Conservation (phyloP, 345 rosid species). For the Adansonia digitata region DNA sequence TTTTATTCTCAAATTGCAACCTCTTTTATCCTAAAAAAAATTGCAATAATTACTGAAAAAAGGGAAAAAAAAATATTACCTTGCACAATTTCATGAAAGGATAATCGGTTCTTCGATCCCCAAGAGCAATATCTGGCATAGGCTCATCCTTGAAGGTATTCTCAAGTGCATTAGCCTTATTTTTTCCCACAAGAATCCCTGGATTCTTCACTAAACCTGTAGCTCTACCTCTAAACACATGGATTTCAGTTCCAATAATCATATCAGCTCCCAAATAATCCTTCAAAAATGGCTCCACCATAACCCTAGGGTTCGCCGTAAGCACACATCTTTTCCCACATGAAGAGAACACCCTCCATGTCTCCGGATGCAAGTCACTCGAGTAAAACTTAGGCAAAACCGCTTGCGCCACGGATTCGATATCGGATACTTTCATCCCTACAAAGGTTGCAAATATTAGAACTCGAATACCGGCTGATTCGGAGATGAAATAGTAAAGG, state of each 20-base stretch:
- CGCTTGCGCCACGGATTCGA: constrained; percentile 64
- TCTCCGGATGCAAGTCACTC: constrained; percentile 53
- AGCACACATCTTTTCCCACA: constrained; percentile 50
- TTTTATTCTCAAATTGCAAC: too few species aligned
- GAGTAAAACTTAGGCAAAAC: constrained; percentile 72
- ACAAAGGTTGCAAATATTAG: constrained; percentile 48
- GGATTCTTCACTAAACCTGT: constrained; percentile 58
- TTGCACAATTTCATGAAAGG: constrained; percentile 55
- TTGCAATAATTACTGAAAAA: background rate
- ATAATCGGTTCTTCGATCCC: constrained; percentile 35
- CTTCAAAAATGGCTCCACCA: constrained; percentile 71
- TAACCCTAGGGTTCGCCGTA: constrained; percentile 65
- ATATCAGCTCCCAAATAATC: constrained; percentile 55
- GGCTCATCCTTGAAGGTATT: constrained; percentile 32
- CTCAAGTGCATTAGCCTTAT: constrained; percentile 40
- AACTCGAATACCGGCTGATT: constrained; percentile 49
- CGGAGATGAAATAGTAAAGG: constrained; percentile 53
- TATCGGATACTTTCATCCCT: constrained; percentile 48
- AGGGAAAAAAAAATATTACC: constrained; percentile 21
- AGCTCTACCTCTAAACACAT: constrained; percentile 45
- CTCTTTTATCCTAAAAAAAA: too few species aligned
- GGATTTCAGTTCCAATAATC: constrained; percentile 66
- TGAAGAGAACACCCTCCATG: constrained; percentile 62
- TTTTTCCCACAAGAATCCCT: constrained; percentile 45
- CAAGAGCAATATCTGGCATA: constrained; percentile 55